Evolutionary conservation across 768 basidiomycete species (phyloP), one percentile per base, ranked within the genome.

Genomic region (Pleurotus giganteus): DNA sequence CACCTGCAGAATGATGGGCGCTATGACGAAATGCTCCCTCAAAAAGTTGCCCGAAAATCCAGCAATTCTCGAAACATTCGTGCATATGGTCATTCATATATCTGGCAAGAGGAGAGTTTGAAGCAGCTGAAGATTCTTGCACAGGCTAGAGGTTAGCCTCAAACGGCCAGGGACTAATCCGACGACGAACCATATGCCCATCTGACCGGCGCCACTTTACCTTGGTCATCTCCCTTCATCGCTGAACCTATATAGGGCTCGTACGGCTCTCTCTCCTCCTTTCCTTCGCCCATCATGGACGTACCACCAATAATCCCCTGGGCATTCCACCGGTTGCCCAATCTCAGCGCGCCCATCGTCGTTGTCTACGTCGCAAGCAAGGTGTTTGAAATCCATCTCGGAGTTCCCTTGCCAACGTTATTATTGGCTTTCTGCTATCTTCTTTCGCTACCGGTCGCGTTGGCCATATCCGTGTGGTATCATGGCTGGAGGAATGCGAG

Each of bases 301-400:
- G 13, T 54, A 28, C 53, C 53, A 13, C 53, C 53, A 54, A 46
- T 43, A 6, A 21, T 54, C 21, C 29, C 53, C 24, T 54, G 39
- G n/a, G 42, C 44, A 4, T 54, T 54, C 2, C 53, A 54, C 8
- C 41, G 53, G 6, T 26, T 54, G 11, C 53, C 53, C 15, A 27
- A 28, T 28, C 21, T 54, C n/a, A 8, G 17, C 19, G 34, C 44
- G 15, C 53, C 53, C 39, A 32, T 46, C 9, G 27, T 36, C 28
- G 28, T 54, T 24, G 53, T 54, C 17, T 54, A 12, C 21, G 29
- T 43, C 27, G 41, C 32, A 41, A 26, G 9, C 12, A 54, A 44
- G 31, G 26, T 54, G 13, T 15, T 28, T 13, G 53, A 44, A 29
- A 28, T 29, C 9, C 44, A 54, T 5, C 21, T 26, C 28, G 26